Evolutionary conservation across 2,329 filamentous ascomycete species (phyloP).

Genomic region (Cyphellophora europaea): DNA sequence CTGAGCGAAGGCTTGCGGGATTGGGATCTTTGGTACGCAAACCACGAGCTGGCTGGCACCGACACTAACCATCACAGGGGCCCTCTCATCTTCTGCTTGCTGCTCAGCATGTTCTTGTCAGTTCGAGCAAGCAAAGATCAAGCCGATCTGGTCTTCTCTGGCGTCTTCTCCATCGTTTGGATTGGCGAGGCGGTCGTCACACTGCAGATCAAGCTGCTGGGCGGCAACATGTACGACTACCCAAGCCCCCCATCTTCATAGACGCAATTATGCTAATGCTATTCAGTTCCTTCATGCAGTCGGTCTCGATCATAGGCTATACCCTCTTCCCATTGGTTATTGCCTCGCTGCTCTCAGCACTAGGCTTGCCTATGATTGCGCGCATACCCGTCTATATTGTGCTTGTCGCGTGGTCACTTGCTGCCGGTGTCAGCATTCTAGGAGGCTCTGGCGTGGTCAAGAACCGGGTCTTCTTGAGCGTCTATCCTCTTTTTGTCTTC

Average conservation of each 20-base stretch:
- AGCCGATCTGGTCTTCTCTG: constrained; percentile 83
- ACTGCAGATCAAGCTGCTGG: constrained; percentile 92
- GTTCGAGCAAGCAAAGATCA: constrained; percentile 71
- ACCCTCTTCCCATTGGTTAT: constrained; percentile 95
- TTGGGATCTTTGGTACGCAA: constrained; percentile 79
- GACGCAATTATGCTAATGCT: constrained; percentile 1
- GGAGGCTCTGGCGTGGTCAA: constrained; percentile 92
- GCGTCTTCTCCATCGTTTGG: constrained; percentile 95
- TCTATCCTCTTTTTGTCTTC: constrained; percentile 92
- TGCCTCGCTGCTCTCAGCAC: constrained; percentile 76
- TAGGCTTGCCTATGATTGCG: constrained; percentile 68
- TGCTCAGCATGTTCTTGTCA: constrained; percentile 80
- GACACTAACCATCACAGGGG: constrained; percentile 46
- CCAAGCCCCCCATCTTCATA: constrained; percentile 1
- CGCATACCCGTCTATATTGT: constrained; percentile 86
- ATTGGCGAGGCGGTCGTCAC: constrained; percentile 93
- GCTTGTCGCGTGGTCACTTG: constrained; percentile 83
- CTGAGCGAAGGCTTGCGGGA: constrained; percentile 89
- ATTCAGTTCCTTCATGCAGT: constrained; percentile 87
- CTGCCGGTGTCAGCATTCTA: constrained; percentile 90
- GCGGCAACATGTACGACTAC: constrained; percentile 81
- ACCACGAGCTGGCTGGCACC: not conserved
- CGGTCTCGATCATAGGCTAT: constrained; percentile 95
- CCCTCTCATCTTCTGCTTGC: constrained; percentile 83
- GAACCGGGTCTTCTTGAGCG: constrained; percentile 85